Conservation (phyloP, 805 yeast species). For the Grigorovia jiainica region DNA sequence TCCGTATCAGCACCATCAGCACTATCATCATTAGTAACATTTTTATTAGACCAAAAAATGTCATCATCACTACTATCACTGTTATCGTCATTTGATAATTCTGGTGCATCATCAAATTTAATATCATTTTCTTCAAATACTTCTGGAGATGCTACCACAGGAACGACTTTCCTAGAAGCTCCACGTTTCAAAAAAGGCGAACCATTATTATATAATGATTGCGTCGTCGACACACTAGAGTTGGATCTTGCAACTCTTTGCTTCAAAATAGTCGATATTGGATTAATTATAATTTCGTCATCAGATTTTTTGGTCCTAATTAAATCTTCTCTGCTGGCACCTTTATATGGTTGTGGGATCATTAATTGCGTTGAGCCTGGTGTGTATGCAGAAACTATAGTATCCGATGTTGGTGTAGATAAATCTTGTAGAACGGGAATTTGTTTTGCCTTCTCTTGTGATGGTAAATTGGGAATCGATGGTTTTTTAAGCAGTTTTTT, state of each 20-base stretch:
- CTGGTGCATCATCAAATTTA: slow-evolving; percentile 68
- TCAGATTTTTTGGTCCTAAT: slow-evolving; percentile 8
- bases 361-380: slow-evolving; percentile 36
- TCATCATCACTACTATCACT: slow-evolving; percentile 21
- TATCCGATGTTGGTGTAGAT: slow-evolving; percentile 9
- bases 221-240: slow-evolving; percentile 7
- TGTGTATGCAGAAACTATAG: slow-evolving; percentile 30
- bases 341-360: slow-evolving; percentile 36
- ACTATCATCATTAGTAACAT: background rate
- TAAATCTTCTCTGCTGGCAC: slow-evolving; percentile 13
- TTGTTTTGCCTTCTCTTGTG: background rate
- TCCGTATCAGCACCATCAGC: slow-evolving; percentile 1
- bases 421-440: background rate
- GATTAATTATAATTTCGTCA: slow-evolving; percentile 6
- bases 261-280: slow-evolving; percentile 9
- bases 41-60: slow-evolving; percentile 18
- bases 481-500: slow-evolving; percentile 7
- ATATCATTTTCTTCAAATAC: slow-evolving; percentile 64
- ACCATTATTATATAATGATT: slow-evolving; percentile 15
- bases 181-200: slow-evolving; percentile 23
- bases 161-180: slow-evolving; percentile 27
- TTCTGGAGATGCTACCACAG: slow-evolving; percentile 34
- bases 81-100: slow-evolving; percentile 37
- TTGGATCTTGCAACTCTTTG: slow-evolving; percentile 17
- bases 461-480: slow-evolving; percentile 1